Base-by-base conservation (phyloP, 352 stramenopile genomes). In the Phytophthora aleatoria region DNA sequence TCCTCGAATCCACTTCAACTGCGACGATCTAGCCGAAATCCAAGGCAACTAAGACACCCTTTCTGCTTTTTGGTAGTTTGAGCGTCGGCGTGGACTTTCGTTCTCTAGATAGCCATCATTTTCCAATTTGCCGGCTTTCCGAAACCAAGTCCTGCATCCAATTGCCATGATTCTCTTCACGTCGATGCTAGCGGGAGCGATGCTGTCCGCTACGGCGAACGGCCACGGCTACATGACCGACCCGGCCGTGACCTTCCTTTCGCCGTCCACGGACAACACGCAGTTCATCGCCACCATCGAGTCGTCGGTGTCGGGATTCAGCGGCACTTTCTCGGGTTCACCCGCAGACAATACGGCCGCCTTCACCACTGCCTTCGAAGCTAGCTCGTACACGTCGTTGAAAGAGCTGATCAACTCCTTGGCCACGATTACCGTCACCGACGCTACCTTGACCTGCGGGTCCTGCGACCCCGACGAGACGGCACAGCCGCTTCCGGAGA, bases 221-320 rank as follows among this genome's bases (percentile, higher is more conserved):
- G 67, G 38, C 12, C 67, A 74, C 47, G 67, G 67, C 33, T 74
- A 61, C 49, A 57, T 74, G 61, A 51, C 55, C 26, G 44, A 70
- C 2, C 67, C 67, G 10, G 44, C 15, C 5, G 55, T 51, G 16
- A 71, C 55, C 1, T 74, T 74, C 38, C n/a, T 43, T 1, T 26
- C 48, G 5, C 26, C 38, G 24, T 56, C 64, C 0, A 62, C 35
- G 12, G 35, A 74, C 55, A 47, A 50, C 36, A 53, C 67, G 2
- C 67, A 74, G 61, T 74, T 60, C 61, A 67, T 74, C 27, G 67
- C 50, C 9, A 71, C 67, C 4, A 74, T 74, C 38, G 67, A 74
- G 16, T 43, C 67, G 2, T 63, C 61, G 1, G 42, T 38, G 5
- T 67, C 67, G 3, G 61, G 61, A 10, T 49, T 74, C 9, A 67